Base-by-base conservation (phyloP, 202 grass and related monocot genomes). In the Dendrocalamus latiflorus region DNA sequence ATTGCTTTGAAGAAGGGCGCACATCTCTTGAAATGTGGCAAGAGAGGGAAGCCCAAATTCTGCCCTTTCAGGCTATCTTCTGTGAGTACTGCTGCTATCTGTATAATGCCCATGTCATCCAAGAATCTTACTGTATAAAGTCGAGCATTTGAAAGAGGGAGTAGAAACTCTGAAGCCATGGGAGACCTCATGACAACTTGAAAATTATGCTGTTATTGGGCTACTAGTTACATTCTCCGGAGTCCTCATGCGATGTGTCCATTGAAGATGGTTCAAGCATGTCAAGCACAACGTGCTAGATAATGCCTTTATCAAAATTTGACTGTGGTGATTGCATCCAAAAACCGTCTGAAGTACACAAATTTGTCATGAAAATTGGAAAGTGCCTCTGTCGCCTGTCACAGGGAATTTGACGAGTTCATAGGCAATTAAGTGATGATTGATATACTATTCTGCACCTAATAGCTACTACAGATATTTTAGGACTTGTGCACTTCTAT, bases 1-100 rank as follows among this genome's bases (percentile, higher is more conserved):
- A 48, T 86, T 80, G 85, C 88, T 68, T 65, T 92, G 56, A 93
- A 93, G 82, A 91, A 93, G 76, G 86, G 87, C 56, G 84, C 83
- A 3, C 75, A 92, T 84, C 83, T 88, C 47, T 88, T 92, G n/a
- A 91, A 84, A 69, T 90, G 84, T 33, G 87, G 89, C 76, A 94
- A 84, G 74, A 80, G 89, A 89, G 92, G 92, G 34, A 91, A 91
- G 81, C 92, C 89, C 38, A 91, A 91, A 54, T 91, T 91, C 68
- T 89, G 92, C 16, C 81, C 90, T 69, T 97, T 92, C 76, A 81
- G 86, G 41, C 62, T 92, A 8, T 89, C 89, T 74, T 60, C 84
- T 34, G 86, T 94, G 50, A 85, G 84, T 85, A 24, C 6, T 66
- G 76, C 39, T 76, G 10, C 12, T 5, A 39, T 45, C 50, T 76